phyloP scores from a whole-genome alignment of 139 green algal genomes.

The Closterium sp. region DNA sequence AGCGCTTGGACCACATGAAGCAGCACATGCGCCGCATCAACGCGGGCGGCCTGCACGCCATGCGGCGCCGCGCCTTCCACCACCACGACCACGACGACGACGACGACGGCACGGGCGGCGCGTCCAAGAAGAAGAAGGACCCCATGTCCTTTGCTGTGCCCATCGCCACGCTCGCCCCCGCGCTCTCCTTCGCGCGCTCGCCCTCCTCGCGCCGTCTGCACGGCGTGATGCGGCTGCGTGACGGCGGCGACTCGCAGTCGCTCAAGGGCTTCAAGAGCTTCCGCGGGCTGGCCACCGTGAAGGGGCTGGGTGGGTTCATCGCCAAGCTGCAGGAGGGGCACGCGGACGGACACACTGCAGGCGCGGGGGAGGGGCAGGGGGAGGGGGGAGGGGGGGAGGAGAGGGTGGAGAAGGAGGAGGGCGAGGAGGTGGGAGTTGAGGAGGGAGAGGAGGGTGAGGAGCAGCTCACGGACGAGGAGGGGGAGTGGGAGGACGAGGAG shows the following conservation, averaged over 20 bases:
- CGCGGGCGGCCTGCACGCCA: neutral
- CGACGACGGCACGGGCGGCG: neutral
- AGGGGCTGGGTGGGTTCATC: neutral
- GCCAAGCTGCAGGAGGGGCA: neutral
- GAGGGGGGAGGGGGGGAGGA: neutral
- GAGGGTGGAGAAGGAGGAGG: neutral
- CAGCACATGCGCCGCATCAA: slow-evolving; percentile 50
- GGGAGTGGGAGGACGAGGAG: neutral
- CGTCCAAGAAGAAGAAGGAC: neutral
- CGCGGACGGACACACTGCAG: too few species aligned
- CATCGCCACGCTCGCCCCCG: neutral
- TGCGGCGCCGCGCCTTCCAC: neutral
- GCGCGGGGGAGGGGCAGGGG: too few species aligned
- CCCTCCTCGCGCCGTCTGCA: neutral
- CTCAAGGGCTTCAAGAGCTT: neutral
- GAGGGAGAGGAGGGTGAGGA: neutral
- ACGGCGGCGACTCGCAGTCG: too few species aligned
- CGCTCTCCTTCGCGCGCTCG: neutral
- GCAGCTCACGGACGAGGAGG: too few species aligned
- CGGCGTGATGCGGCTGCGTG: neutral
- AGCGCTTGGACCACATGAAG: slow-evolving; percentile 73
- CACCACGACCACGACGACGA: neutral
- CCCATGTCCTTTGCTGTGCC: neutral
- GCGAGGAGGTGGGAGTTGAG: neutral
- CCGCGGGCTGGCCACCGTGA: neutral